Percentiles rank a stretch among this genome's conserved stretches.
These are phyloP conservation scores for Eucalyptus fibrosa DNA, from an alignment of 345 rosid species.

Conservation along the genomic window DNA sequence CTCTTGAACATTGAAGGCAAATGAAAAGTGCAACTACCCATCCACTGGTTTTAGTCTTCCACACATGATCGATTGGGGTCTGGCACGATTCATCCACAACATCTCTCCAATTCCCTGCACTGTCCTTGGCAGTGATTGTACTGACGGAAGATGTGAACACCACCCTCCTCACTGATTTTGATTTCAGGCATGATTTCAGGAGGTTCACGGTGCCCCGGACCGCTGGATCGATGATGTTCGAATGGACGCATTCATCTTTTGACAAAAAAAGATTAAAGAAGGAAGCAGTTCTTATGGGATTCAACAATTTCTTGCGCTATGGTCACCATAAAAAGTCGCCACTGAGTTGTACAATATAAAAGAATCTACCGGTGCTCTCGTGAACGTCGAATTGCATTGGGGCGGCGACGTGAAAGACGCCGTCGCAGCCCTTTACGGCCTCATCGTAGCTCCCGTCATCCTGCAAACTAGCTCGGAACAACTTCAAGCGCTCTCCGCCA, in stretches of 20 bases:
- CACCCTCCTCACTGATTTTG: conserved; percentile 57
- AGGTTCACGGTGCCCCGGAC: conserved; percentile 55
- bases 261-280: background rate
- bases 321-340: background rate
- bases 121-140: conserved; percentile 59
- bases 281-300: background rate
- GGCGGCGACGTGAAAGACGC: conserved; percentile 87
- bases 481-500: conserved; percentile 28
- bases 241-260: conserved; percentile 42
- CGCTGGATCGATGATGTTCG: conserved; percentile 54
- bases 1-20: background rate
- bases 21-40: conserved; percentile 35
- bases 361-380: conserved; percentile 23
- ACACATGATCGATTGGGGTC: conserved; percentile 29
- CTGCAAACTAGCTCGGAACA: conserved; percentile 61
- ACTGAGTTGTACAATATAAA: too few relatives aligned
- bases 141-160: conserved; percentile 86
- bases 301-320: background rate
- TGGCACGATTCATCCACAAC: conserved; percentile 71
- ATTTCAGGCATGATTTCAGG: conserved; percentile 57
- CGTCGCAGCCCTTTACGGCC: conserved; percentile 60
- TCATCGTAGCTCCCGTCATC: conserved; percentile 75
- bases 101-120: conserved; percentile 35
- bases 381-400: conserved; percentile 49
- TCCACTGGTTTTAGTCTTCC: conserved; percentile 57